Percentiles rank a stretch among this genome's conserved stretches.
phyloP scores from a whole-genome alignment of 2,329 filamentous ascomycete genomes.

The Hypoxylon sp. region DNA sequence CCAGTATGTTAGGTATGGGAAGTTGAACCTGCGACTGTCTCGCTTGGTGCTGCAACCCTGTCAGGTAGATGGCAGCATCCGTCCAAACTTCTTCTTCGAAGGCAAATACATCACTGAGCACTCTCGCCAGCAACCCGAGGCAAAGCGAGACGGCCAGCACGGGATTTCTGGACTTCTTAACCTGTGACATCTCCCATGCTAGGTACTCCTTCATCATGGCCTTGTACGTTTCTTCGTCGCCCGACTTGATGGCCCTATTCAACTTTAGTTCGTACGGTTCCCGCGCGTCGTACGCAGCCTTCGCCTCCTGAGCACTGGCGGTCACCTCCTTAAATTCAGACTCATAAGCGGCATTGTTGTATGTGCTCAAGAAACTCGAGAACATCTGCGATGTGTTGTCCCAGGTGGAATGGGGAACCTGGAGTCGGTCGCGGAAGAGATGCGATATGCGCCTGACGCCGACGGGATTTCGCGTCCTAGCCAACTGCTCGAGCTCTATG shows the following conservation, averaged over 20 bases:
- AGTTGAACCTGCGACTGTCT: conserved; percentile 49
- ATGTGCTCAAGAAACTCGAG: conserved; percentile 76
- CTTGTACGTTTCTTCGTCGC: conserved; percentile 64
- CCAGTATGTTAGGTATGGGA: conserved; percentile 63
- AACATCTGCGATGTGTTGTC: conserved; percentile 78
- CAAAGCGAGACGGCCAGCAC: conserved; percentile 61
- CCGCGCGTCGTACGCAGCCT: conserved; percentile 69
- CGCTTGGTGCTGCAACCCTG: conserved; percentile 57
- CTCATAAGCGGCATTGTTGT: conserved; percentile 77
- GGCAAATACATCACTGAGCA: conserved; percentile 73
- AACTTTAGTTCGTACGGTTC: conserved; percentile 75
- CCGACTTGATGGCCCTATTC: conserved; percentile 63
- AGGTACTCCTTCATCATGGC: conserved; percentile 72
- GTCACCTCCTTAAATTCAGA: conserved; percentile 75
- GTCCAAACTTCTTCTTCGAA: conserved; percentile 81
- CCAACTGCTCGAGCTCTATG: conserved; percentile 74
- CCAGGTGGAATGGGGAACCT: conserved; percentile 78
- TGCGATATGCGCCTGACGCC: conserved; percentile 71
- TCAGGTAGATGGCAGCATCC: conserved; percentile 81
- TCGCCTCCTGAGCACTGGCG: conserved; percentile 68
- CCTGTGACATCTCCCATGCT: conserved; percentile 79
- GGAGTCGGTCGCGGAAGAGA: conserved; percentile 74
- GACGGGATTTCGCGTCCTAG: conserved; percentile 61
- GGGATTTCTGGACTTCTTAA: conserved; percentile 59
- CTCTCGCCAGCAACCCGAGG: conserved; percentile 79